Conservation (phyloP, 140 eudicot genomes). For the Stevia rebaudiana region DNA sequence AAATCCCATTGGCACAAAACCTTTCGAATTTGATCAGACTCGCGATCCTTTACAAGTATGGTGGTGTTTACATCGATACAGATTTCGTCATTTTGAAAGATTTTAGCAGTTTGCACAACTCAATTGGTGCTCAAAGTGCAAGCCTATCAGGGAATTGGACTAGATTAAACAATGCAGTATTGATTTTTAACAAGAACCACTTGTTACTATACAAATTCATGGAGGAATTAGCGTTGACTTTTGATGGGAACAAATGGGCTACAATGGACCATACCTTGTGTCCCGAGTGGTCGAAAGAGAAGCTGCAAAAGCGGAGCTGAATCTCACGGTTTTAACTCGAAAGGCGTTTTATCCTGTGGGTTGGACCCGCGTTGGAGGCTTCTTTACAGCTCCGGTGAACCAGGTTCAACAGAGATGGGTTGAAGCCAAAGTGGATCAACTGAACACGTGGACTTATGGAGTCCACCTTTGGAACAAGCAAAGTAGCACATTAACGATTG, state of each 20-base stretch:
- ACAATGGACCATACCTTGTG: constrained; percentile 69
- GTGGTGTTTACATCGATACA: constrained; percentile 67
- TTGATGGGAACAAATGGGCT: constrained; percentile 65
- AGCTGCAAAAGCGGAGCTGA: not conserved
- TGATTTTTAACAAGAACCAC: constrained; percentile 54
- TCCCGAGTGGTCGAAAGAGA: constrained; percentile 48
- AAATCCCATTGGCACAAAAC: constrained; percentile 6
- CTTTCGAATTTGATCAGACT: constrained; percentile 8
- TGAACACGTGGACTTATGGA: constrained; percentile 36
- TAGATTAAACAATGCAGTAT: constrained; percentile 59
- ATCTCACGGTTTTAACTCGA: constrained; percentile 44
- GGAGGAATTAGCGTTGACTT: constrained; percentile 51
- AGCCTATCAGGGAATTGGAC: constrained; percentile 46
- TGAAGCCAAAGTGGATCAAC: constrained; percentile 37
- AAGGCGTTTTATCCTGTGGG: constrained; percentile 52
- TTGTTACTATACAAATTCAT: constrained; percentile 48
- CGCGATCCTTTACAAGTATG: constrained; percentile 59
- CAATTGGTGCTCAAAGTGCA: constrained; percentile 61
- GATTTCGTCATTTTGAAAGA: constrained; percentile 62
- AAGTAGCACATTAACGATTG: constrained; percentile 41
- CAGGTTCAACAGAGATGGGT: constrained; percentile 35
- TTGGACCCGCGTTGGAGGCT: constrained; percentile 38
- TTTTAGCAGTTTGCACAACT: constrained; percentile 40
- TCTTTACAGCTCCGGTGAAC: constrained; percentile 32
- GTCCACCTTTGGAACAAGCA: constrained; percentile 70